phyloP scores from a whole-genome alignment of 805 yeast genomes.

The Jamesozyma hellenica region DNA sequence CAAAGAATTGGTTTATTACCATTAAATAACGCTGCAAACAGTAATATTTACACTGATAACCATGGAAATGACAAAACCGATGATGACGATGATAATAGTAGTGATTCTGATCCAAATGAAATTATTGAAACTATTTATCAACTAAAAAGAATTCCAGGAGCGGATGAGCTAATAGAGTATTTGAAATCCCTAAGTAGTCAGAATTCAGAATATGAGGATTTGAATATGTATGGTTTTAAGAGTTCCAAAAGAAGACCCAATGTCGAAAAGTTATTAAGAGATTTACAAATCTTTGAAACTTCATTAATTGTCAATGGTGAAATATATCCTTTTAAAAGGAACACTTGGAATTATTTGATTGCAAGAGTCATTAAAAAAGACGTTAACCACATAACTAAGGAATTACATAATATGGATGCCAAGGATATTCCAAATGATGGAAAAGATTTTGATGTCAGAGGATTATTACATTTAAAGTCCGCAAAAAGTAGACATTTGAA shows the following conservation, averaged over 20 bases:
- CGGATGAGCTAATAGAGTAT: slow-evolving; percentile 10
- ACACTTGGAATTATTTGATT: slow-evolving; percentile 45
- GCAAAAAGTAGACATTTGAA: slow-evolving; percentile 36
- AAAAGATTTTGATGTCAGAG: slow-evolving; percentile 18
- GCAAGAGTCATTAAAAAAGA: slow-evolving; percentile 49
- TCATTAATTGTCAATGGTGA: slow-evolving; percentile 66
- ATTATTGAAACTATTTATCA: slow-evolving; percentile 19
- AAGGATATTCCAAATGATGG: slow-evolving; percentile 1
- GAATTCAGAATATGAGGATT: not conserved
- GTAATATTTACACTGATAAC: slow-evolving; percentile 1
- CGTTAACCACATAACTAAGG: slow-evolving; percentile 22
- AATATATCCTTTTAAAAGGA: slow-evolving; percentile 39
- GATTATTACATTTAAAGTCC: slow-evolving; percentile 24
- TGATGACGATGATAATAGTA: too few relatives aligned
- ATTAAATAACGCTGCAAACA: slow-evolving; percentile 22
- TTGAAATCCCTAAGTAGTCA: slow-evolving; percentile 10
- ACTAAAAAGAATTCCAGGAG: slow-evolving; percentile 11
- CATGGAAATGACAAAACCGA: too few relatives aligned
- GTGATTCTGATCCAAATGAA: not conserved
- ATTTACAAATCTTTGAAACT: slow-evolving; percentile 38
- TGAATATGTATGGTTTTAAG: not conserved
- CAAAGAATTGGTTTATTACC: slow-evolving; percentile 84
- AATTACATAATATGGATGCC: slow-evolving; percentile 8
- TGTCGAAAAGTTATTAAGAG: slow-evolving; percentile 22
- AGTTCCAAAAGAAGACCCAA: slow-evolving; percentile 6